Percentiles rank a stretch among this genome's conserved stretches.
Conservation (phyloP, 306 rosid species). For the Trichosanthes truncata region DNA sequence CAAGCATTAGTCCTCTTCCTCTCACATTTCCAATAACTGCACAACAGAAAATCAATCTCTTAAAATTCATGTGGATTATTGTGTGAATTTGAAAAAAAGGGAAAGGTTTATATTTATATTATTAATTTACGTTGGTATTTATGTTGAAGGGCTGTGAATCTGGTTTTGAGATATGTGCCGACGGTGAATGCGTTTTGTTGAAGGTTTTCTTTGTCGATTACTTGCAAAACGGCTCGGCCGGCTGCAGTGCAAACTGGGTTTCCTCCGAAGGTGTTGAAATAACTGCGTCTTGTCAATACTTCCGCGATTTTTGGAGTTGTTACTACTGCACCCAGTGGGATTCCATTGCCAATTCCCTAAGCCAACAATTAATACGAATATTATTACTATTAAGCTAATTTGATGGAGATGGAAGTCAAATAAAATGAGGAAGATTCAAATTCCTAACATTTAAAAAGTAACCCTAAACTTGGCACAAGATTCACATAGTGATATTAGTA, state of each 20-base stretch:
- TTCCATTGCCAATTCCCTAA: conserved; percentile 89
- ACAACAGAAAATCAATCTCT: background rate
- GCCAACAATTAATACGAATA: background rate
- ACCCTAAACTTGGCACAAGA: too few relatives aligned
- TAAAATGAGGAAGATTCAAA: too few relatives aligned
- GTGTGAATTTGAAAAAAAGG: too few relatives aligned
- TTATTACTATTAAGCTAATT: background rate
- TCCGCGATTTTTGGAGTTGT: conserved; percentile 77
- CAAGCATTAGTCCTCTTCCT: conserved; percentile 84
- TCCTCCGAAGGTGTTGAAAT: conserved; percentile 91
- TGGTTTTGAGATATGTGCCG: conserved; percentile 60
- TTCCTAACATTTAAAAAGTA: too few relatives aligned
- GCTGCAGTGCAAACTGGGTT: conserved; percentile 90
- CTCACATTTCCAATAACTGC: conserved; percentile 82
- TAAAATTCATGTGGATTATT: too few relatives aligned
- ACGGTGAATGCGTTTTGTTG: conserved; percentile 68
- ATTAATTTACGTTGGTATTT: conserved; percentile 56
- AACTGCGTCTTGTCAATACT: conserved; percentile 55
- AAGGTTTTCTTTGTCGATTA: conserved; percentile 74
- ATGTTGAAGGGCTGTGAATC: conserved; percentile 45
- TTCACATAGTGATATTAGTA: too few relatives aligned
- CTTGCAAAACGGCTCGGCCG: conserved; percentile 75
- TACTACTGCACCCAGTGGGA: conserved; percentile 91
- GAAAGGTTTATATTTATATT: too few relatives aligned
- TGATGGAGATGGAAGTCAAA: background rate